Conservation (phyloP, 2,329 filamentous ascomycete genomes). For the Botrytis pseudocinerea region DNA sequence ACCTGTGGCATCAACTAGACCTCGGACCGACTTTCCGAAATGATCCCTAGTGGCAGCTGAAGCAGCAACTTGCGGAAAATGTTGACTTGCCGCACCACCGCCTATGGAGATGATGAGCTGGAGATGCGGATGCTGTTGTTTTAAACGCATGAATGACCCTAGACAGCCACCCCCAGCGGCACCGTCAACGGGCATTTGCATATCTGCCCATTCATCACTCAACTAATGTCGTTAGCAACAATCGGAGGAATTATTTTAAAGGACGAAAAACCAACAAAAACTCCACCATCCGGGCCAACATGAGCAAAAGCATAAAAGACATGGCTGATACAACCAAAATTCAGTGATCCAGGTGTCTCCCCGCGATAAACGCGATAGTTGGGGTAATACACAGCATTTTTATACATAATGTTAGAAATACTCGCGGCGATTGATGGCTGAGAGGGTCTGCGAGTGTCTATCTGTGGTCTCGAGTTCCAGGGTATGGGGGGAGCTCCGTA, state of each 20-base stretch:
- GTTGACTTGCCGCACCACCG: constrained; percentile 63
- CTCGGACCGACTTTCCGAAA: constrained; percentile 68
- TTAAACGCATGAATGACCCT: constrained; percentile 71
- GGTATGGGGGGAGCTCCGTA: constrained; percentile 36
- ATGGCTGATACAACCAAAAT: constrained; percentile 75
- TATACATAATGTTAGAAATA: constrained; percentile 53
- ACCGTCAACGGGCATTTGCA: constrained; percentile 70
- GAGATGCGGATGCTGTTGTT: constrained; percentile 67
- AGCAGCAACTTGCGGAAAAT: constrained; percentile 67
- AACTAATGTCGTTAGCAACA: constrained; percentile 51
- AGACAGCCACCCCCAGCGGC: constrained; percentile 61
- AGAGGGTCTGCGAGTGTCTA: constrained; percentile 36
- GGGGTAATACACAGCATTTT: constrained; percentile 83
- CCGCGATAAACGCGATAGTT: constrained; percentile 73
- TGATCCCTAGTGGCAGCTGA: constrained; percentile 61
- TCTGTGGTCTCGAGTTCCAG: constrained; percentile 33
- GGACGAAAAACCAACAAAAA: constrained; percentile 62
- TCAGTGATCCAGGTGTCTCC: constrained; percentile 71
- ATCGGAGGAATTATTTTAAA: background rate
- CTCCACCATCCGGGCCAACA: constrained; percentile 68
- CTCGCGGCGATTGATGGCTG: constrained; percentile 38
- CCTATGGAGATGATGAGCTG: constrained; percentile 78
- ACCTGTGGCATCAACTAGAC: constrained; percentile 68
- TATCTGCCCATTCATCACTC: constrained; percentile 77
- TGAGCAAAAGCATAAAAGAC: constrained; percentile 83